These are phyloP conservation scores for Ceratocystis papillata DNA, from an alignment of 2,329 filamentous ascomycete genomes.

Conservation along the genomic window DNA sequence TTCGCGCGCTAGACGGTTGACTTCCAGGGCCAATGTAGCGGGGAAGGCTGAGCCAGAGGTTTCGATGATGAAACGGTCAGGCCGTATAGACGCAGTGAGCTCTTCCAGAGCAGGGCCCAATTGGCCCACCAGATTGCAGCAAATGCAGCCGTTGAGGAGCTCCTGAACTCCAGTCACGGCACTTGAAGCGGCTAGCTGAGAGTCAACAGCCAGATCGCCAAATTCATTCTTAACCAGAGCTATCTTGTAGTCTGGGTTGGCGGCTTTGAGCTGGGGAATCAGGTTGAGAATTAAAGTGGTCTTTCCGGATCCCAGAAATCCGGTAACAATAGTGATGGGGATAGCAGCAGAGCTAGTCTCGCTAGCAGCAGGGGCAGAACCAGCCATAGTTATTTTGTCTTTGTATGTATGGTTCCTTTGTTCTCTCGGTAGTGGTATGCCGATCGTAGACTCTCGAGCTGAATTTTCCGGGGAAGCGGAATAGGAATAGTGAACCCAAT, in stretches of 20 bases:
- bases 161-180: conserved; percentile 85
- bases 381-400: background rate
- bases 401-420: background rate
- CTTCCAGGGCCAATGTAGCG: conserved; percentile 79
- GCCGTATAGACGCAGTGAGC: conserved; percentile 46
- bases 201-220: conserved; percentile 87
- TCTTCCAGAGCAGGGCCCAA: conserved; percentile 69
- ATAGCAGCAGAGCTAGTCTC: conserved; percentile 42
- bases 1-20: conserved; percentile 66
- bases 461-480: conserved; percentile 18
- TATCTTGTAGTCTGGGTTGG: conserved; percentile 66
- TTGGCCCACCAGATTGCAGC: conserved; percentile 94
- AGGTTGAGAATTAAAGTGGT: conserved; percentile 93
- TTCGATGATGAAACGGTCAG: conserved; percentile 87
- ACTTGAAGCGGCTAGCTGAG: conserved; percentile 70
- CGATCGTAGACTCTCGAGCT: background rate
- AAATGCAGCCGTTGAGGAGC: conserved; percentile 93
- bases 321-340: conserved; percentile 88
- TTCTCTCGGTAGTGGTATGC: background rate
- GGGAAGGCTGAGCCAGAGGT: conserved; percentile 82
- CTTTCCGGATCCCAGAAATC: conserved; percentile 92
- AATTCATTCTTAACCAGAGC: conserved; percentile 98
- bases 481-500: conserved; percentile 9
- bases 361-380: background rate
- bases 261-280: conserved; percentile 72